phyloP scores from a whole-genome alignment of 1,284 basidiomycete genomes.

The Vanrija sp. region DNA sequence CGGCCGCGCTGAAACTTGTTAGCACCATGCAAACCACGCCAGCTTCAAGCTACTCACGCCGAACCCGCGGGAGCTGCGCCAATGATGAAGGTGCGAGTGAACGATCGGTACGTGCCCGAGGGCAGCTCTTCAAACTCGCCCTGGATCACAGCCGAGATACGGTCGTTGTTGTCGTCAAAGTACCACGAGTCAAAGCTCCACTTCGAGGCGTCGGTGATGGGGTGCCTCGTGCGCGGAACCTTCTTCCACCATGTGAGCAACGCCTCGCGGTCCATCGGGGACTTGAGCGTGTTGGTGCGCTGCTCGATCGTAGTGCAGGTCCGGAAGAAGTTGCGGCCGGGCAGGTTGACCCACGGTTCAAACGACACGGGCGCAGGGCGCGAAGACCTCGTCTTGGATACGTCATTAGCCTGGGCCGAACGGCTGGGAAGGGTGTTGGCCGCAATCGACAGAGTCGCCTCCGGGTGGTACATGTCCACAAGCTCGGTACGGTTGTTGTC shows the following conservation, averaged over 20 bases:
- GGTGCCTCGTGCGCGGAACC: conserved; percentile 79
- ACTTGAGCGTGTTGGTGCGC: conserved; percentile 65
- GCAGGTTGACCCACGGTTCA: conserved; percentile 62
- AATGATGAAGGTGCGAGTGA: conserved; percentile 87
- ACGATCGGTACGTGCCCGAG: conserved; percentile 63
- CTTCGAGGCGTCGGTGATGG: conserved; percentile 62
- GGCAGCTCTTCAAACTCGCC: conserved; percentile 79
- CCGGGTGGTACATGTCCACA: conserved; percentile 70
- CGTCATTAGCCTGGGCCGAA: conserved; percentile 24
- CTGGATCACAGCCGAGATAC: conserved; percentile 77
- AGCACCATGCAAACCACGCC: background rate
- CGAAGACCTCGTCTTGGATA: conserved; percentile 53
- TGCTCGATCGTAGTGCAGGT: conserved; percentile 61
- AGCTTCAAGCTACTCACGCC: conserved; percentile 54
- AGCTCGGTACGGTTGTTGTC: conserved; percentile 71
- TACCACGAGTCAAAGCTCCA: conserved; percentile 89
- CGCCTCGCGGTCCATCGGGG: conserved; percentile 60
- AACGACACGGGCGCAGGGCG: conserved; percentile 69
- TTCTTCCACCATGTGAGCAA: conserved; percentile 43
- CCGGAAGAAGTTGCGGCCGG: conserved; percentile 72
- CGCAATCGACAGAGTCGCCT: conserved; percentile 83
- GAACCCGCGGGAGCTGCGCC: conserved; percentile 75
- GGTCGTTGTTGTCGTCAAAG: conserved; percentile 54
- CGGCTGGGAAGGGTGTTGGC: conserved; percentile 78
- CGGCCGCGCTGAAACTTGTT: conserved; percentile 57